A percentile compares a stretch with the other conserved stretches of the same genome.
Conservation (phyloP, 1,284 basidiomycete species). For the Xerocomus minutiporus region DNA sequence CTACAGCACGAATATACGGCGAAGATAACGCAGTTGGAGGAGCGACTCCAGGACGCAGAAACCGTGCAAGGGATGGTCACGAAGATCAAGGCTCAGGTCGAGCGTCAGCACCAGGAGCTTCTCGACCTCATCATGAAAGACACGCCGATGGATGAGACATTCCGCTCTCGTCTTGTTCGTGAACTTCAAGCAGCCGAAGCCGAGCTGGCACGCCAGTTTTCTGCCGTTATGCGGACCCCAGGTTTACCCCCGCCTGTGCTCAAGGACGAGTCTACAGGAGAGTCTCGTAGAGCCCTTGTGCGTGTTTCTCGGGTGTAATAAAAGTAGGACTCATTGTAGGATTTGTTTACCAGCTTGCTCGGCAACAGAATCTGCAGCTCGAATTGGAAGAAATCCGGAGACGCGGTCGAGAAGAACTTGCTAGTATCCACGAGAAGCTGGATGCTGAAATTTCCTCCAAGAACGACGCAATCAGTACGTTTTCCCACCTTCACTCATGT, state of each 20-base stretch:
- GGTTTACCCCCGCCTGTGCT: constrained; percentile 50
- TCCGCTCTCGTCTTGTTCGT: constrained; percentile 62
- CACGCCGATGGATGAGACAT: constrained; percentile 55
- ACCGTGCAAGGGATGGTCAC: constrained; percentile 47
- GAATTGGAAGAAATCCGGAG: constrained; percentile 62
- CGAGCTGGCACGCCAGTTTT: constrained; percentile 56
- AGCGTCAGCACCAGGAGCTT: constrained; percentile 67
- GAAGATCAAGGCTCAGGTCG: constrained; percentile 59
- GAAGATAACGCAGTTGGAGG: constrained; percentile 62
- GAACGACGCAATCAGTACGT: constrained; percentile 56
- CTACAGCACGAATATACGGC: constrained; percentile 56
- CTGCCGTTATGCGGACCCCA: constrained; percentile 23
- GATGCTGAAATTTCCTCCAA: constrained; percentile 50
- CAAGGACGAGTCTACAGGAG: constrained; percentile 66
- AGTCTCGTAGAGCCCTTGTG: constrained; percentile 69
- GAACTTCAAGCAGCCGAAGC: constrained; percentile 67
- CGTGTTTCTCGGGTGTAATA: constrained; percentile 14
- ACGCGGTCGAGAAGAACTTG: constrained; percentile 61
- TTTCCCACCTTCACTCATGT: not conserved
- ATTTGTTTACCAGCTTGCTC: constrained; percentile 46
- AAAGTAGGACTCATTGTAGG: constrained; percentile 2
- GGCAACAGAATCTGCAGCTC: constrained; percentile 59
- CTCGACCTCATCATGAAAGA: constrained; percentile 58
- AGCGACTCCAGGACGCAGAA: constrained; percentile 56
- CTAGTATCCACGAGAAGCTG: constrained; percentile 51